A percentile compares a stretch with the other conserved stretches of the same genome.
Evolutionary conservation across 1,284 basidiomycete genomes (phyloP).

Genomic region (Xerocomus tenax): DNA sequence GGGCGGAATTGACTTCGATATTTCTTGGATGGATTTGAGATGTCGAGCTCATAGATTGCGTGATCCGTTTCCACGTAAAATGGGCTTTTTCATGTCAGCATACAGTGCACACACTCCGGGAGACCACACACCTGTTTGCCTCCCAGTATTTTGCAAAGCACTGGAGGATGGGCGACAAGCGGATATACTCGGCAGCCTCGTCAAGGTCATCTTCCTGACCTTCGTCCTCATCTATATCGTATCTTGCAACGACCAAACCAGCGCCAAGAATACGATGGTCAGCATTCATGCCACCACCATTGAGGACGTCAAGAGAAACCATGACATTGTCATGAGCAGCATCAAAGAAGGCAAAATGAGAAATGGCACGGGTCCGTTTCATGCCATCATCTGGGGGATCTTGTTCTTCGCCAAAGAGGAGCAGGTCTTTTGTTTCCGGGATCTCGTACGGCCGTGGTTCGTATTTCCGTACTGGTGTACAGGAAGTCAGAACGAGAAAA

Average conservation of each 20-base stretch:
- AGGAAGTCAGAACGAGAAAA: neutral
- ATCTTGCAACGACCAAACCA: conserved; percentile 31
- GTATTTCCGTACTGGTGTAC: conserved; percentile 20
- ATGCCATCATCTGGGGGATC: conserved; percentile 19
- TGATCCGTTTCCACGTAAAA: conserved; percentile 52
- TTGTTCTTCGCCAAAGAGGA: conserved; percentile 31
- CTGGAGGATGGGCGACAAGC: conserved; percentile 29
- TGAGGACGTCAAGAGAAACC: conserved; percentile 27
- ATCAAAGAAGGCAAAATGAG: conserved; percentile 38
- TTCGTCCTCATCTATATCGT: conserved; percentile 37
- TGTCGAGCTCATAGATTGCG: conserved; percentile 52
- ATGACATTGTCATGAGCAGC: conserved; percentile 20
- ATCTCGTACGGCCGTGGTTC: conserved; percentile 26
- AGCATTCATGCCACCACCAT: conserved; percentile 17
- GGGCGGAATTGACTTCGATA: conserved; percentile 41
- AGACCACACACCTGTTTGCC: conserved; percentile 32
- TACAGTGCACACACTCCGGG: neutral
- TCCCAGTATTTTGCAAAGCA: conserved; percentile 34
- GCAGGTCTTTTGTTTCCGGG: conserved; percentile 25
- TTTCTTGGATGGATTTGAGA: conserved; percentile 31
- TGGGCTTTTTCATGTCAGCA: conserved; percentile 34
- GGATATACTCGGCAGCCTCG: conserved; percentile 27
- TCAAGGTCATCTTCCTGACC: conserved; percentile 37
- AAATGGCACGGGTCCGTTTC: conserved; percentile 34
- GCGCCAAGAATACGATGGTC: conserved; percentile 28